A percentile compares a stretch with the other conserved stretches of the same genome.
These are phyloP conservation scores for Podospora conica DNA, from an alignment of 495 filamentous ascomycete species.

Conservation along the genomic window DNA sequence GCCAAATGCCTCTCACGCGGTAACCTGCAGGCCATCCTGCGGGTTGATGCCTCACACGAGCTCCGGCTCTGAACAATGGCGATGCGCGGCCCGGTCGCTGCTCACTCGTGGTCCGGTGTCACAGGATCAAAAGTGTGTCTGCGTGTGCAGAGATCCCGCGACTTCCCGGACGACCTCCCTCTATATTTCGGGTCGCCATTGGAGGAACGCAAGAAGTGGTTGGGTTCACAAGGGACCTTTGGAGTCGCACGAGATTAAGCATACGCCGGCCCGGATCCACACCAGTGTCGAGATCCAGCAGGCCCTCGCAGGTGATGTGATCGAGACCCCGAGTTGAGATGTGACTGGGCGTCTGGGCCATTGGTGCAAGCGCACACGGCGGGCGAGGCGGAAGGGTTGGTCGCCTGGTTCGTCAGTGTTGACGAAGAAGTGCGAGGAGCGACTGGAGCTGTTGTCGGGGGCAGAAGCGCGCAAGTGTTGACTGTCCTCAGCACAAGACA, in stretches of 20 bases:
- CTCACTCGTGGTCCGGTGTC: neutral
- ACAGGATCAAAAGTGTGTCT: neutral
- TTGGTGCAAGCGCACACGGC: no score
- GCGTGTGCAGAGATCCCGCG: neutral
- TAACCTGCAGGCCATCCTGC: neutral
- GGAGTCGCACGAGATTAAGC: neutral
- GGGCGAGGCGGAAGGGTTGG: neutral
- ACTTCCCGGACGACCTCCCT: neutral
- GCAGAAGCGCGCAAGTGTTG: neutral
- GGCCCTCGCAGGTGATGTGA: neutral
- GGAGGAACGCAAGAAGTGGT: neutral
- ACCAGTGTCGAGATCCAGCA: neutral
- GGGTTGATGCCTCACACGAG: neutral
- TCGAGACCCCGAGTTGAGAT: neutral
- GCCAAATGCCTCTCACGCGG: neutral
- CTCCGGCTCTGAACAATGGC: neutral
- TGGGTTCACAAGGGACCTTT: neutral
- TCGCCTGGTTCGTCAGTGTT: neutral
- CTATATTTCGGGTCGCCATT: neutral
- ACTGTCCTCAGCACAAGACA: neutral
- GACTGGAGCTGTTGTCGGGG: neutral
- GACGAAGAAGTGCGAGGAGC: neutral
- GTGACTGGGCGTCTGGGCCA: neutral
- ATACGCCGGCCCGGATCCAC: neutral
- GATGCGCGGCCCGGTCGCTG: neutral